Percentiles rank a stretch among this genome's conserved stretches.
These are phyloP conservation scores for Carpinus fangiana DNA, from an alignment of 306 rosid genomes.

Conservation along the genomic window DNA sequence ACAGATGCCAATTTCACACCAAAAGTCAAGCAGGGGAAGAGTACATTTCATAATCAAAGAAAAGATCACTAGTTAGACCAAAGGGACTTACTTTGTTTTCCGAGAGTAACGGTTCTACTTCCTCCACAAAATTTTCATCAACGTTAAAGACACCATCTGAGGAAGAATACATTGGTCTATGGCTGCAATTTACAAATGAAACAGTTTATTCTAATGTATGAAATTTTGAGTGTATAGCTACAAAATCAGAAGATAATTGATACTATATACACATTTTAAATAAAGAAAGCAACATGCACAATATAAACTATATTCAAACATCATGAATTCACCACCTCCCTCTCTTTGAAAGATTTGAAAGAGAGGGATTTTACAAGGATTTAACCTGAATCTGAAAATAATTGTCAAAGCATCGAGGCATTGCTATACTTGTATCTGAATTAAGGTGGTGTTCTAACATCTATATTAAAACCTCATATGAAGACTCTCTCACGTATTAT, in stretches of 20 bases:
- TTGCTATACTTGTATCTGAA: no score
- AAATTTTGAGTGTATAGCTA: neutral
- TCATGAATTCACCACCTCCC: no score
- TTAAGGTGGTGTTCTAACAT: no score
- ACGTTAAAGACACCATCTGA: neutral
- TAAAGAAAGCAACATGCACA: neutral
- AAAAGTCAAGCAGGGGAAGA: neutral
- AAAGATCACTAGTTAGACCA: neutral
- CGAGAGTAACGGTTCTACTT: constrained; percentile 70
- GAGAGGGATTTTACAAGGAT: no score
- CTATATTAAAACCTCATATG: no score
- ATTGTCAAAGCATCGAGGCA: no score
- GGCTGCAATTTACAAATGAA: constrained; percentile 17
- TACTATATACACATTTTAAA: neutral
- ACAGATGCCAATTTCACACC: neutral
- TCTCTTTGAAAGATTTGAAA: no score
- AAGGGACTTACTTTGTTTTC: constrained; percentile 48
- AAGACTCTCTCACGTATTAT: no score
- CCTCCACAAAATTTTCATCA: constrained; percentile 33
- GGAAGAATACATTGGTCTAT: constrained; percentile 85
- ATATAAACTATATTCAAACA: no score
- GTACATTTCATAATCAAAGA: neutral
- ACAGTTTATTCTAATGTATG: no score
- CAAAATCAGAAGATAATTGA: neutral
- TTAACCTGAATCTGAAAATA: no score